A percentile compares a stretch with the other conserved stretches of the same genome.
Conservation (phyloP, 139 green algal genomes). For the Bryopsis sp. region DNA sequence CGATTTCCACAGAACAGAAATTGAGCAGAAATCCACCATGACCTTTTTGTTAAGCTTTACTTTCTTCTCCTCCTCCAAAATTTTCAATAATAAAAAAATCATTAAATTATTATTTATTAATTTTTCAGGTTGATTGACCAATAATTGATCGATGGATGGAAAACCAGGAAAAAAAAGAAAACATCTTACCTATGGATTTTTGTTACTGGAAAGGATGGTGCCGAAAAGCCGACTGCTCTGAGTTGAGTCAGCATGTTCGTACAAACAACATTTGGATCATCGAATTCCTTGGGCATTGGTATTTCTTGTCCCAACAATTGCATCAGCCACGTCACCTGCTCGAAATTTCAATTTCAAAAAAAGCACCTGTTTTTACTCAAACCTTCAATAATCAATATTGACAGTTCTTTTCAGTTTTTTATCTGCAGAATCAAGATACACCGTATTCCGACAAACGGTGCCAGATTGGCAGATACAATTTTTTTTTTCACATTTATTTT, state of each 20-base stretch:
- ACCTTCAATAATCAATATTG: background rate
- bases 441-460: background rate
- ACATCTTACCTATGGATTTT: background rate
- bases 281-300: conserved; percentile 51
- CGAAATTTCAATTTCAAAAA: background rate
- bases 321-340: conserved; percentile 50
- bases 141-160: no score
- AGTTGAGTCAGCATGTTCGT: conserved; percentile 34
- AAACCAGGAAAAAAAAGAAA: no score
- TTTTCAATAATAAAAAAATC: no score
- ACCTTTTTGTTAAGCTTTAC: no score
- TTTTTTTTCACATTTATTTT: background rate
- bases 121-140: no score
- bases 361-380: background rate
- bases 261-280: conserved; percentile 63
- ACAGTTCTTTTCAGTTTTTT: background rate
- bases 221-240: conserved; percentile 27
- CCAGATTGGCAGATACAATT: background rate
- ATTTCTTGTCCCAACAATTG: conserved; percentile 32
- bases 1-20: no score
- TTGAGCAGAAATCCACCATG: no score
- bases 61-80: conserved; percentile 8
- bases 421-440: background rate
- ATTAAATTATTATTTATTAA: no score
- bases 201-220: background rate